phyloP scores from a whole-genome alignment of 2,329 filamentous ascomycete species.

The Cercospora sp. region DNA sequence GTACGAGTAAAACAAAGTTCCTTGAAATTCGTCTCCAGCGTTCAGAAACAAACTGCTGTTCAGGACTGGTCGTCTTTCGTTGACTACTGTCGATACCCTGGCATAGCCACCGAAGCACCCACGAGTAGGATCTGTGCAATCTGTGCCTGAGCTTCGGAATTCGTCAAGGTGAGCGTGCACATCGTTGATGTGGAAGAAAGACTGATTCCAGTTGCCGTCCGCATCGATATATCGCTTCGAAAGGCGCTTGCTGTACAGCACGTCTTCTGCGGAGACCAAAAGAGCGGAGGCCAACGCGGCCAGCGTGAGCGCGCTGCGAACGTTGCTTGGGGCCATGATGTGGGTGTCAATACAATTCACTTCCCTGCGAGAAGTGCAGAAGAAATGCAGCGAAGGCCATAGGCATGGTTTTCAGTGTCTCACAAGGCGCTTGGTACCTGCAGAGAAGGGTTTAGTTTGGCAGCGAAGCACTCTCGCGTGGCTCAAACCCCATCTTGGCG shows the following conservation, averaged over 20 bases:
- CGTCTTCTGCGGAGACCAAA: constrained; percentile 26
- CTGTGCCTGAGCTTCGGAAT: constrained; percentile 61
- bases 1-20: constrained; percentile 67
- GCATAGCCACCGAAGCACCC: constrained; percentile 67
- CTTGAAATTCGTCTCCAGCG: constrained; percentile 69
- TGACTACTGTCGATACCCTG: constrained; percentile 62
- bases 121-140: constrained; percentile 57
- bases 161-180: constrained; percentile 68
- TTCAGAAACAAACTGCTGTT: constrained; percentile 66
- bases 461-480: constrained; percentile 12
- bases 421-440: constrained; percentile 8
- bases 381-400: not conserved
- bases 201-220: constrained; percentile 32
- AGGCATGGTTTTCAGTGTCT: not conserved
- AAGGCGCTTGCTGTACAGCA: constrained; percentile 26
- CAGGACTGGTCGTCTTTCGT: constrained; percentile 58
- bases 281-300: not conserved
- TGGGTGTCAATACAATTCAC: not conserved
- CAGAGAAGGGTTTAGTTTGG: not conserved
- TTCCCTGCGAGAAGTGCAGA: not conserved
- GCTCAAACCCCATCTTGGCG: constrained; percentile 1
- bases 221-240: constrained; percentile 30
- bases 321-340: not conserved
- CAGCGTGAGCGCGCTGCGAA: constrained; percentile 3
- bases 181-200: constrained; percentile 69